Evolutionary conservation across 345 rosid genomes (phyloP), one percentile per base, ranked within the genome.

Genomic region (Streptanthus diversifolius): DNA sequence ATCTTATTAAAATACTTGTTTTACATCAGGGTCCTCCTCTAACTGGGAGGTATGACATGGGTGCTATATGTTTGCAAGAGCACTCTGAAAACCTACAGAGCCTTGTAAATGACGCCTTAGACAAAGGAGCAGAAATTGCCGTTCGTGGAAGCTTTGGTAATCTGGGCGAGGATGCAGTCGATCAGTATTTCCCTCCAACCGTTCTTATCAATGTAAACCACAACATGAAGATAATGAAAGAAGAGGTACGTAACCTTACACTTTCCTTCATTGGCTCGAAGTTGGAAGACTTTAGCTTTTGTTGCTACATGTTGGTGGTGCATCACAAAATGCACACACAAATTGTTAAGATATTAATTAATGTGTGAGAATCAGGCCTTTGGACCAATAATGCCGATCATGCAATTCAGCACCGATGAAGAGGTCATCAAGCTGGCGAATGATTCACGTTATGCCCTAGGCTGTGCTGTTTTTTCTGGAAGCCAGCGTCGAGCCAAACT

Each of bases 321-420:
- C 53, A 74, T 58, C 27, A 60, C 32, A 27, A 39, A 44, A 51
- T 51, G 49, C 25, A 48, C 18, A 37, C 61, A 27, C 5, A 5
- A 52, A 49, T 55, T 33, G 0, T 32, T 27, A 44, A 69, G 15
- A 41, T n/a, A 15, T 30, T n/a, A 7, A 27, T 24, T 25, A 22
- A 60, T 52, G 22, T 62, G 27, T 43, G 37, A 45, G 19, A 57
- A 75, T 77, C 88, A 95, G 99, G 80, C 98, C 62, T 95, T 95
- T 81, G 99, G 99, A 73, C 99, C 99, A 43, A 90, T 95, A 65
- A 88, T 95, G 91, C 96, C 99, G 14, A 91, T 95, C 51, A 95
- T 95, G 99, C 88, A 90, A 84, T 90, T 91, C 70, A 83, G 81
- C 78, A 86, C 85, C 0, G 93, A 95, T 79, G 96, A 95, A 84